Base-by-base conservation (phyloP, 1,284 basidiomycete genomes). In the Thelephora terrestris region DNA sequence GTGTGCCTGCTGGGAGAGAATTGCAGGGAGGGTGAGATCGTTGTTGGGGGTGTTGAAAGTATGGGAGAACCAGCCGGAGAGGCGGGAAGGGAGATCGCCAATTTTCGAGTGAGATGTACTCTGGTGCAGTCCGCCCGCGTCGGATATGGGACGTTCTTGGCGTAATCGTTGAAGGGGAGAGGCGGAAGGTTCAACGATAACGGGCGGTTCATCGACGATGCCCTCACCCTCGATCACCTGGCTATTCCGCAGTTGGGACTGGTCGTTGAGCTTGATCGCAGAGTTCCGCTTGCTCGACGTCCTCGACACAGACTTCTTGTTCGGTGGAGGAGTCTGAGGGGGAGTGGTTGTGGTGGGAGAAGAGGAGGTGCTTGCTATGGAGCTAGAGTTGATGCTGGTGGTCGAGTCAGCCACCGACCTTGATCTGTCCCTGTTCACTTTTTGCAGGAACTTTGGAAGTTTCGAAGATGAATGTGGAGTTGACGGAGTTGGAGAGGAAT, bases 41-140 rank as follows among this genome's bases (percentile, higher is more conserved):
- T 78, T 78, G 1, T 79, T 71, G 4, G 84, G 85, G 2, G 76
- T 62, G 57, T 71, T 77, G 61, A 87, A 83, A 0, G 81, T 79
- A 62, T 87, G 84, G 0, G 80, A 77, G 63, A 88, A 75, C 85
- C 85, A 87, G 55, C 85, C 85, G 0, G 81, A 80, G 42, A 85
- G 74, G 0, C 85, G 72, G 10, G 80, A 78, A 20, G 76, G 73
- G 18, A 79, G 63, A 63, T 78, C 76, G 53, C 69, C 62, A 56
- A 77, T 45, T 38, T 69, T 67, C 18, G 66, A 51, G 37, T 53
- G 54, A 2, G 62, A 61, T 40, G 64, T 62, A 38, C 59, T 60
- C 66, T 64, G 43, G 67, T 60, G 57, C 57, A 53, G 47, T 64
- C 61, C 58, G 67, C 61, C 64, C 56, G 69, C 69, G 56, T 75